A percentile compares a stretch with the other conserved stretches of the same genome.
Conservation (phyloP, 257 asterid genomes). For the Solanum tarapatanum region DNA sequence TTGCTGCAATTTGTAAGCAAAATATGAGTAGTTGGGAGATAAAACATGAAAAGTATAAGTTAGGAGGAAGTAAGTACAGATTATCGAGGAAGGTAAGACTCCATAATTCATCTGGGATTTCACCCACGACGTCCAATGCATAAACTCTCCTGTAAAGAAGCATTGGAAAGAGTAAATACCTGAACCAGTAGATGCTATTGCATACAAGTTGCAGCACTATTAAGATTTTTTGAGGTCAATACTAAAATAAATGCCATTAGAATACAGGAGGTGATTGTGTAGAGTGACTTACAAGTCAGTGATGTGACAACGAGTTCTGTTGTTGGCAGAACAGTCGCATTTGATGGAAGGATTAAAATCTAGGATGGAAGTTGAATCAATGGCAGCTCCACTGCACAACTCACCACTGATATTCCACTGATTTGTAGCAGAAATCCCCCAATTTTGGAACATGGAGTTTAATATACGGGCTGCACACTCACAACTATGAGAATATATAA, state of each 20-base stretch:
- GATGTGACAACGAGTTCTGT: conserved; percentile 29
- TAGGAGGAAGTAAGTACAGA: conserved; percentile 16
- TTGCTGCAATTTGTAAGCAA: conserved; percentile 26
- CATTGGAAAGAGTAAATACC: neutral
- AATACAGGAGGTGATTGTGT: neutral
- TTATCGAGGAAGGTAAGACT: conserved; percentile 32
- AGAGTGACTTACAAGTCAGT: conserved; percentile 16
- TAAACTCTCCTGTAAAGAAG: conserved; percentile 36
- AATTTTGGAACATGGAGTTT: conserved; percentile 31
- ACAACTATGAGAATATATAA: neutral
- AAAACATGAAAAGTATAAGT: neutral
- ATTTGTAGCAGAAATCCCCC: conserved; percentile 20
- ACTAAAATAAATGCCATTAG: neutral
- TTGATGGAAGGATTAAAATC: conserved; percentile 40
- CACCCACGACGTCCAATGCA: conserved; percentile 25
- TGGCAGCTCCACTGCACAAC: conserved; percentile 50
- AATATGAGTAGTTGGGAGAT: neutral
- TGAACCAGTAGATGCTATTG: neutral
- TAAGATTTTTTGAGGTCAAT: neutral
- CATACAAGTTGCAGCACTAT: neutral
- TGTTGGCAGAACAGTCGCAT: conserved; percentile 48
- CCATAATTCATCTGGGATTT: conserved; percentile 54
- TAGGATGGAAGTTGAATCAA: conserved; percentile 5
- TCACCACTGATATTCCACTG: conserved; percentile 60
- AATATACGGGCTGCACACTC: conserved; percentile 35